phyloP scores from a whole-genome alignment of 495 filamentous ascomycete species.

The Neurospora sp. region DNA sequence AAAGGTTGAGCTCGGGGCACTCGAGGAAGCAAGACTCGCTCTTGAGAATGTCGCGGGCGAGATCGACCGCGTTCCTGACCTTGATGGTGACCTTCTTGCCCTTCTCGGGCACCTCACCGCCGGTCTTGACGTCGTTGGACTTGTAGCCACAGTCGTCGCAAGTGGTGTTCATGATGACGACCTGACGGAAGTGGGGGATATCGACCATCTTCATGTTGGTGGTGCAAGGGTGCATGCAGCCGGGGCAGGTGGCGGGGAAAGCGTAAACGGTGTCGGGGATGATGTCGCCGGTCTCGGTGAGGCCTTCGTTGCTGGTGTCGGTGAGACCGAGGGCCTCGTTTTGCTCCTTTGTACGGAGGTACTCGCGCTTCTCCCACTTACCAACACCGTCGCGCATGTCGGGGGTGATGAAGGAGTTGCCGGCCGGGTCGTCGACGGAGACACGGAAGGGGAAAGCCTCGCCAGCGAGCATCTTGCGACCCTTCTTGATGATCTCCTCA shows the following conservation, averaged over 20 bases:
- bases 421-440: slow-evolving; percentile 77
- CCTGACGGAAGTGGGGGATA: slow-evolving; percentile 94
- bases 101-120: slow-evolving; percentile 80
- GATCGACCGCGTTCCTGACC: slow-evolving; percentile 65
- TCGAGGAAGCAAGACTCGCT: slow-evolving; percentile 79
- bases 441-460: slow-evolving; percentile 79
- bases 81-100: slow-evolving; percentile 73
- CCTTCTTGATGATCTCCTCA: slow-evolving; percentile 56
- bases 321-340: slow-evolving; percentile 70
- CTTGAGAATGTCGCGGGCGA: slow-evolving; percentile 90
- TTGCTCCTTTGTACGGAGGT: slow-evolving; percentile 69
- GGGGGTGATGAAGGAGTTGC: slow-evolving; percentile 97
- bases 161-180: slow-evolving; percentile 79
- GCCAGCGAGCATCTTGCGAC: slow-evolving; percentile 62
- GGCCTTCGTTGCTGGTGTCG: slow-evolving; percentile 23
- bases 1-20: slow-evolving; percentile 75
- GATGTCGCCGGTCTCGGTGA: slow-evolving; percentile 61
- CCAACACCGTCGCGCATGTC: slow-evolving; percentile 60
- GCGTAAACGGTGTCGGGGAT: slow-evolving; percentile 81
- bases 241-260: slow-evolving; percentile 83
- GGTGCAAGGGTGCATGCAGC: slow-evolving; percentile 69
- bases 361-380: slow-evolving; percentile 77
- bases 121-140: slow-evolving; percentile 92
- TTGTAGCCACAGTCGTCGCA: slow-evolving; percentile 91
- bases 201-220: slow-evolving; percentile 94